Base-by-base conservation (phyloP, 108 stramenopile genomes). In the Discostella stelligeroides region DNA sequence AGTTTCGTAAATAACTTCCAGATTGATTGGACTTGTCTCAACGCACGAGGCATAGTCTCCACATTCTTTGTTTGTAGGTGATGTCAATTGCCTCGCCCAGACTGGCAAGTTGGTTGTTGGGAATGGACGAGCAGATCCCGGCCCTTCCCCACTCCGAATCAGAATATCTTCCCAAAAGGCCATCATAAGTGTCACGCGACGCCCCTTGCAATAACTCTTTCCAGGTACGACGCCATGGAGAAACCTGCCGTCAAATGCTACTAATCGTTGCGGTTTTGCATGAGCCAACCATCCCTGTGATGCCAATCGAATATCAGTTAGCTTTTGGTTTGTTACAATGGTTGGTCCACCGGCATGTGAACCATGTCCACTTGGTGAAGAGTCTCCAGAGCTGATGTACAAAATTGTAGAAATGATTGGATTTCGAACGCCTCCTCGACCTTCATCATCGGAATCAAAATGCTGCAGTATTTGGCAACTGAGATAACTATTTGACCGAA, bases 211-310 rank as follows among this genome's bases (percentile, higher is more conserved):
- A 3, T 68, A 54, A 38, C 89, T 88, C 66, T 87, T 89, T 15
- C 96, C 96, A 20, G 96, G 96, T 15, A 96, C 80, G 15, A 96
- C 96, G 14, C 96, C 92, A 63, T 96, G 96, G 43, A 96, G 70
- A 47, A 89, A 87, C 14, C 68, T 72, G 0, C 96, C 96, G 68
- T 90, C 92, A 66, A 95, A 92, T 49, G 82, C 88, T 17, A 91
- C 86, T 39, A 95, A 65, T 42, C 92, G 80, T 60, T 70, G 60
- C 8, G 77, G 49, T 51, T 84, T 73, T 1, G 91, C 83, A 57
- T 80, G 80, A 3, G 73, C 66, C 63, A 95, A 46, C 92, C 92
- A 94, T 43, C 90, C 96, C 51, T 75, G 58, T 4, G 84, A 69
- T 17, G 91, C 90, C 53, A 92, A 62, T 46, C 82, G 69, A 58